Percentiles rank a stretch among this genome's conserved stretches.
phyloP scores from a whole-genome alignment of 169 alveolate genomes.

The Plasmodium malariae region DNA sequence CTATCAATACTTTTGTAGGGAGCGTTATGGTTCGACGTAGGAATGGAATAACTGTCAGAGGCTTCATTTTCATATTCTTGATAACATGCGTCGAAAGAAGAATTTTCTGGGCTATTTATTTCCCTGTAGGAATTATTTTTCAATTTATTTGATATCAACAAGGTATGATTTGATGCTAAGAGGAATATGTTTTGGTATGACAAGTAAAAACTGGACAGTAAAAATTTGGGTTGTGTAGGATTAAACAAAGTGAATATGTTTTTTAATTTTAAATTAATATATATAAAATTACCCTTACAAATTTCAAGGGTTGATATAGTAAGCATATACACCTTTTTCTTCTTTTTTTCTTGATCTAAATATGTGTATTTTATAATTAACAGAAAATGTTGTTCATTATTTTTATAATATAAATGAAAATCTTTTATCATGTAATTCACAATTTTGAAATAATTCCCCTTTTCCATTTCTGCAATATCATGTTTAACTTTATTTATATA shows the following conservation, averaged over 20 bases:
- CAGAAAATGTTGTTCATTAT: slow-evolving; percentile 34
- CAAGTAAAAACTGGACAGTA: slow-evolving; percentile 41
- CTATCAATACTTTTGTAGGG: not conserved
- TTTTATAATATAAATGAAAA: slow-evolving; percentile 28
- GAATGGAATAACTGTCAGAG: not conserved
- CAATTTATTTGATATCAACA: not conserved
- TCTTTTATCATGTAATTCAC: slow-evolving; percentile 34
- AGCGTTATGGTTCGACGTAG: not conserved
- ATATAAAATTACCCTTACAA: slow-evolving; percentile 35
- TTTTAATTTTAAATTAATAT: slow-evolving; percentile 33
- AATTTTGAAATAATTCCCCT: not conserved
- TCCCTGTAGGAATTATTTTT: not conserved
- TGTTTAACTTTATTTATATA: slow-evolving; percentile 37
- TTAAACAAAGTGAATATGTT: slow-evolving; percentile 69
- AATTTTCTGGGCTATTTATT: not conserved
- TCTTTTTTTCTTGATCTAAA: slow-evolving; percentile 4
- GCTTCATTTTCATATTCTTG: not conserved
- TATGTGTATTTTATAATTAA: slow-evolving; percentile 50
- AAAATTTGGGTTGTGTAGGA: slow-evolving; percentile 20
- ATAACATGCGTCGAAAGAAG: not conserved
- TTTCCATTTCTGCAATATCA: slow-evolving; percentile 16
- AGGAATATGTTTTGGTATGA: slow-evolving; percentile 51
- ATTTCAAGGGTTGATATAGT: slow-evolving; percentile 47
- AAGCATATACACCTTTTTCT: slow-evolving; percentile 31
- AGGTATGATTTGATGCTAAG: slow-evolving; percentile 52